Conservation (phyloP, 2,329 filamentous ascomycete genomes). For the Erysiphe pulchra region DNA sequence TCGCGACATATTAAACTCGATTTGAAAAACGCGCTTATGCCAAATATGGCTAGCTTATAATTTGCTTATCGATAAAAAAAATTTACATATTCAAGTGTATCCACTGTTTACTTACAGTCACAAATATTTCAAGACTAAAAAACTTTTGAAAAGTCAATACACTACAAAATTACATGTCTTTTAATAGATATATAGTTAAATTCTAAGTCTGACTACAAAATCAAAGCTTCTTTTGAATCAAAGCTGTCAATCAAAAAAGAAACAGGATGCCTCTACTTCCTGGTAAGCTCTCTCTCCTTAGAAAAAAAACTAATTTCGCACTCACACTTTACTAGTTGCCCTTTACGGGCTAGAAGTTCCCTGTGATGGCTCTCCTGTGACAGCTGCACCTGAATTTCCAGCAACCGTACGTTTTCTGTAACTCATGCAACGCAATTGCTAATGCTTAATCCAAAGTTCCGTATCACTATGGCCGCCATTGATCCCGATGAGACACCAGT, state of each 20-base stretch:
- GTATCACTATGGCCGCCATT: conserved; percentile 95
- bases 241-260: not conserved
- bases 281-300: conserved; percentile 6
- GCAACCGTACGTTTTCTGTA: conserved; percentile 41
- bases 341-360: conserved; percentile 86
- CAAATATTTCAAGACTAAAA: too few relatives aligned
- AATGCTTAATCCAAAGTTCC: conserved; percentile 36
- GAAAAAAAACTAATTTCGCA: not conserved
- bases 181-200: too few relatives aligned
- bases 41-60: not conserved
- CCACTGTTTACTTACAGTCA: too few relatives aligned
- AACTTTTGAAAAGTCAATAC: too few relatives aligned
- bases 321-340: conserved; percentile 30
- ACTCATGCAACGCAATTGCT: not conserved
- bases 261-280: conserved; percentile 29
- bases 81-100: not conserved
- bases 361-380: conserved; percentile 57
- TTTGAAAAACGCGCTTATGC: not conserved
- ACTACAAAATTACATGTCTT: too few relatives aligned
- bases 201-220: too few relatives aligned
- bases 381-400: conserved; percentile 53
- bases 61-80: not conserved
- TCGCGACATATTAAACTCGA: not conserved
- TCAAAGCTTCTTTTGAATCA: too few relatives aligned
- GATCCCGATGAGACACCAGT: conserved; percentile 61